Evolutionary conservation across 2,329 filamentous ascomycete species (phyloP), one percentile per base, ranked within the genome.

Genomic region (Fusarium sp.): DNA sequence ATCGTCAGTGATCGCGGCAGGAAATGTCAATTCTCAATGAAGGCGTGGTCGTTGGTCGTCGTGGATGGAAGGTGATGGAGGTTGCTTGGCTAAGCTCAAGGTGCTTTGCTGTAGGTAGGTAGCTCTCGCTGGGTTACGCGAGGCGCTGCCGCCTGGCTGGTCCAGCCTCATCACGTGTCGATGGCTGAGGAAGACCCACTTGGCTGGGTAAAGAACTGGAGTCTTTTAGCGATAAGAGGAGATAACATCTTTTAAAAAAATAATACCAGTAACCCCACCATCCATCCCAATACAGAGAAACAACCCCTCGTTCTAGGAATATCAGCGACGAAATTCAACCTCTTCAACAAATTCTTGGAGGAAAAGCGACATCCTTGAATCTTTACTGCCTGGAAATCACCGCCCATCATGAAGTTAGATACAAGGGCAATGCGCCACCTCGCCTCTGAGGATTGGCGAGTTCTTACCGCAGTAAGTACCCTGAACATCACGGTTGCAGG

Each of bases 371-470:
- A 22, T 19, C 12, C 7, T 12, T 48, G 29, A 24, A 36, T 40
- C 6, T 40, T 28, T 10, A 13, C 9, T 38, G 13, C 4, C 25
- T 13, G 8, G 4, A 19, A 47, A 29, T 25, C 8, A 7, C n/a
- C 9, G 29, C 28, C 56, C 73, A 79, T 58, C 65, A 99, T 99
- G 95, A 96, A 95, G 83, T 88, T 99, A 76, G 93, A 99, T 76
- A 93, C 94, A 45, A 93, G 93, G 76, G 90, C 91, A 45, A 89
- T 99, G 80, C 93, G 96, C 75, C 94, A 99, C 78, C 86, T 99
- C 76, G 90, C 91, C 46, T 80, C 87, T 13, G 95, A 98, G 79
- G 95, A 99, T 82, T 99, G 96, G 92, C 88, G 91, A 70, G 93
- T 97, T 63, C 89, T 99, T 61, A 90, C 92, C 74, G 95, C 92